These are phyloP conservation scores for Aethionema arabicum DNA, from an alignment of 345 rosid species.

Conservation along the genomic window DNA sequence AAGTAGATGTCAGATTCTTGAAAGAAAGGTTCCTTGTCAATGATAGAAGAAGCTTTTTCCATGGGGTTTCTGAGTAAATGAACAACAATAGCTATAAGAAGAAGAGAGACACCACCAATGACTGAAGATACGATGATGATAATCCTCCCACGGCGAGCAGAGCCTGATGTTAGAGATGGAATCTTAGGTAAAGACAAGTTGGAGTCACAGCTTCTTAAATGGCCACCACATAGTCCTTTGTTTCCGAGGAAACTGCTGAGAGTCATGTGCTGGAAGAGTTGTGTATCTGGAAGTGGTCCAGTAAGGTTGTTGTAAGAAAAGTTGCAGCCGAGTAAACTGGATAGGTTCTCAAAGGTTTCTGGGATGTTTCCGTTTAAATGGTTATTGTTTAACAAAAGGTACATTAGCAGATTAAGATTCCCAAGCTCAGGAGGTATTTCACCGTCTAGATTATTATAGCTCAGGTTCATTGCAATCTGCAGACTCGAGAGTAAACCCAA, in stretches of 20 bases:
- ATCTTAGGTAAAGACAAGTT: conserved; percentile 40
- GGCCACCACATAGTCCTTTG: conserved; percentile 77
- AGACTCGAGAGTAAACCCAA: conserved; percentile 77
- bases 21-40: conserved; percentile 47
- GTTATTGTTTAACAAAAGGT: conserved; percentile 72
- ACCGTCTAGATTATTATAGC: conserved; percentile 71
- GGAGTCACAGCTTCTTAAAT: conserved; percentile 49
- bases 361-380: conserved; percentile 80
- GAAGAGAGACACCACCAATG: conserved; percentile 74
- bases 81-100: conserved; percentile 61
- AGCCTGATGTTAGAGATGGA: conserved; percentile 27
- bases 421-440: conserved; percentile 77
- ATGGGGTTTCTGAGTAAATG: conserved; percentile 58
- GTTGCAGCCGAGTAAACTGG: conserved; percentile 85
- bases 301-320: conserved; percentile 80
- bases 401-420: conserved; percentile 60
- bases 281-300: conserved; percentile 62
- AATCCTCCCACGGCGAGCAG: conserved; percentile 51
- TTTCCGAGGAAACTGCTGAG: conserved; percentile 63
- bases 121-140: conserved; percentile 53
- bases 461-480: conserved; percentile 92
- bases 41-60: conserved; percentile 45
- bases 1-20: conserved; percentile 66
- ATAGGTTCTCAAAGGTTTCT: conserved; percentile 52
- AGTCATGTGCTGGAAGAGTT: conserved; percentile 63